Base-by-base conservation (phyloP, 2,329 filamentous ascomycete species). In the Colletotrichum truncatum region DNA sequence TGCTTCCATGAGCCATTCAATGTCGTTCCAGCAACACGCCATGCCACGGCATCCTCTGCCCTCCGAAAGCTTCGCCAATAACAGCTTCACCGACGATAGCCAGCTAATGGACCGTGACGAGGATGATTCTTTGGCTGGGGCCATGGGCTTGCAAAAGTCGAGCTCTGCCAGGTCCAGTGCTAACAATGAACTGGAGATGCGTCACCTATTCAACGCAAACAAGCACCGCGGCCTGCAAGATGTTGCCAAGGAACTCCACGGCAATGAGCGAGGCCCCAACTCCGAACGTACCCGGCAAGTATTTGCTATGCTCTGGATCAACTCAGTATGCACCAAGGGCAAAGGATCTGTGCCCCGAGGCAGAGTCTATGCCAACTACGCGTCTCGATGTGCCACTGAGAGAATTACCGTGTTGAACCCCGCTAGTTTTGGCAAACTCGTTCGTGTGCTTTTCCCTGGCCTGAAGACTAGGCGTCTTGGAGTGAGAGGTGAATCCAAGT, bases 401-500 rank as follows among this genome's bases (percentile, higher is more conserved):
- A 89, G 94, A 74, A 97, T 98, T 38, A 97, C 96, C 1, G 94
- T 97, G 9, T 81, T 99, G 62, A 99, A 99, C 74, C 96, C 96
- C 41, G 96, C 96, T 9, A 98, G 95, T 26, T 99, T 99, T 78
- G 96, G 96, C 61, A 99, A 99, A 78, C 87, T 99, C 43, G 96
- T 99, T 32, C 90, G 96, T 30, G 95, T 99, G 38, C 91, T 99
- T 54, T 99, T 98, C 72, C 95, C 96, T 0, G 95, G 94, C 41
- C 90, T 99, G 21, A 95, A 97, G 79, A 99, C 96, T 30, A 87
- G 96, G 64, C 88, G 96, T 69, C 84, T 99, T 11, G 96, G 96
- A 68, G 94, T 98, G 48, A 89, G 96, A 56, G 96, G 96, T 69
- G 95, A 98, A 80, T 99, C 96, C 12, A 99, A 99, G 76, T 99